Conservation (phyloP, 805 yeast genomes). For the Starmerella kuoi region DNA sequence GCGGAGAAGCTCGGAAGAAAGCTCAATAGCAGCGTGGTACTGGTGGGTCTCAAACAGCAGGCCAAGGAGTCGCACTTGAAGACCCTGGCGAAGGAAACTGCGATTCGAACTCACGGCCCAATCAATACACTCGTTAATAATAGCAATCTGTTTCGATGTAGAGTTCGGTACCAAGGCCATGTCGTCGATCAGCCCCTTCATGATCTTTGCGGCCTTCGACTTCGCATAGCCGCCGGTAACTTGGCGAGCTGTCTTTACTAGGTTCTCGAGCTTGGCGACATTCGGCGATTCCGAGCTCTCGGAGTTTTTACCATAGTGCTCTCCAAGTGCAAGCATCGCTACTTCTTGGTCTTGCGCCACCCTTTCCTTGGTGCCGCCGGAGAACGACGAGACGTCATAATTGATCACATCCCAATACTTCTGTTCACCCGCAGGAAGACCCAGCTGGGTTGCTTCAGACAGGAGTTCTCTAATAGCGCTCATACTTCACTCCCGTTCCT, state of each 20-base stretch:
- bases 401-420: slow-evolving; percentile 16
- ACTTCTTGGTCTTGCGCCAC: slow-evolving; percentile 47
- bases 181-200: slow-evolving; percentile 66
- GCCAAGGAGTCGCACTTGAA: slow-evolving; percentile 72
- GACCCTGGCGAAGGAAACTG: slow-evolving; percentile 74
- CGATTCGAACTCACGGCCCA: slow-evolving; percentile 82
- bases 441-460: slow-evolving; percentile 22
- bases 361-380: slow-evolving; percentile 31
- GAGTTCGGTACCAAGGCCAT: slow-evolving; percentile 49
- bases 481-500: slow-evolving; percentile 2
- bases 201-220: slow-evolving; percentile 87
- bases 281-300: slow-evolving; percentile 23
- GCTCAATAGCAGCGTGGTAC: slow-evolving; percentile 57
- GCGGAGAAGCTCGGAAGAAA: slow-evolving; percentile 57
- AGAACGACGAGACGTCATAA: slow-evolving; percentile 8
- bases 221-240: slow-evolving; percentile 76
- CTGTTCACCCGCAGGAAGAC: slow-evolving; percentile 20
- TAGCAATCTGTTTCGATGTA: slow-evolving; percentile 55
- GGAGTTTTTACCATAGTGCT: slow-evolving; percentile 42
- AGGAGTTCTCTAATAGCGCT: slow-evolving; percentile 26
- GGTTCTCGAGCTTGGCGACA: slow-evolving; percentile 41
- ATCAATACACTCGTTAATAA: slow-evolving; percentile 66
- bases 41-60: slow-evolving; percentile 54
- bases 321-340: slow-evolving; percentile 66
- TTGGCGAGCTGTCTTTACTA: slow-evolving; percentile 56